phyloP scores from a whole-genome alignment of 2,329 filamentous ascomycete species.

The Celoporthe dispersa region DNA sequence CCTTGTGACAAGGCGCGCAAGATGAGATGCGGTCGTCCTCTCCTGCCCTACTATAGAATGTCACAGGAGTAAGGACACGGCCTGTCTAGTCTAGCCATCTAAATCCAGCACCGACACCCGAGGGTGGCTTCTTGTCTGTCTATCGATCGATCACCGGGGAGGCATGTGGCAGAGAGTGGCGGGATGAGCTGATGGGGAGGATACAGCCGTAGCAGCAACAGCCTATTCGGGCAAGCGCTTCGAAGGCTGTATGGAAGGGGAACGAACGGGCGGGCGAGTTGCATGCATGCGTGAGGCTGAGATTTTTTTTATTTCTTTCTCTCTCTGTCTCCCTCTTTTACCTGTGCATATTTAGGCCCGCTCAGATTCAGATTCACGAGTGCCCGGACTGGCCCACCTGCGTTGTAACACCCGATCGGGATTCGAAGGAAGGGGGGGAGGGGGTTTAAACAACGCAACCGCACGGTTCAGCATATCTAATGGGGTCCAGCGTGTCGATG shows the following conservation, averaged over 20 bases:
- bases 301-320: no score
- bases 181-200: neutral
- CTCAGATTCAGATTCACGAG: neutral
- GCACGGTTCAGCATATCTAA: neutral
- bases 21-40: neutral
- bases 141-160: neutral
- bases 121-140: neutral
- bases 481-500: neutral
- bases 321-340: neutral
- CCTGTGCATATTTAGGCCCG: neutral
- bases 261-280: neutral
- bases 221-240: constrained; percentile 8
- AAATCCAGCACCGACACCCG: neutral
- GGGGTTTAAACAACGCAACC: neutral
- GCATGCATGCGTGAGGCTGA: neutral
- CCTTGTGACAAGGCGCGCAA: neutral
- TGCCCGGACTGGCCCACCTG: constrained; percentile 6
- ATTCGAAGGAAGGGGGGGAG: constrained; percentile 6
- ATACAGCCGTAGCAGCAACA: neutral
- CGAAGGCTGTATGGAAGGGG: neutral
- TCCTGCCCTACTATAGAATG: no score
- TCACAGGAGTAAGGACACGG: neutral
- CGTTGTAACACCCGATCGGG: constrained; percentile 22
- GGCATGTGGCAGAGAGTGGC: neutral
- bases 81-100: neutral